Conservation (phyloP, 805 yeast genomes). For the Candida loeiensis region DNA sequence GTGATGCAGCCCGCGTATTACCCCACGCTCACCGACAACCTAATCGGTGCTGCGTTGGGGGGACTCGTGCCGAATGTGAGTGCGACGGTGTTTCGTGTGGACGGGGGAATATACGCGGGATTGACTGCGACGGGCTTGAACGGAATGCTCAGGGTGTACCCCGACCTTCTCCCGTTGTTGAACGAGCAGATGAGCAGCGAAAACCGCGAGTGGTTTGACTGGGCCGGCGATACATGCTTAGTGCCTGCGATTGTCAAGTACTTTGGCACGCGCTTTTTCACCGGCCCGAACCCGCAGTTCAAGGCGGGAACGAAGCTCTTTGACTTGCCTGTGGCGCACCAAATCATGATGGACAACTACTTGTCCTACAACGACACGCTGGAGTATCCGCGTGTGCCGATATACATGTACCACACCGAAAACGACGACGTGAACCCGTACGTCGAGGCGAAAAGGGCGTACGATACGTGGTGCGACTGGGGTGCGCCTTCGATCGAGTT, state of each 20-base stretch:
- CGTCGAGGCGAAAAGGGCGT: slow-evolving; percentile 6
- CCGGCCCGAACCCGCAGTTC: slow-evolving; percentile 13
- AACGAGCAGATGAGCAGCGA: background rate
- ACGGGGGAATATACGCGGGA: slow-evolving; percentile 27
- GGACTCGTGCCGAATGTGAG: slow-evolving; percentile 36
- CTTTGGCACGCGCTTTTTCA: slow-evolving; percentile 6
- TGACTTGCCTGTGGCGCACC: slow-evolving; percentile 9
- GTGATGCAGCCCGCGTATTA: slow-evolving; percentile 35
- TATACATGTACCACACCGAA: slow-evolving; percentile 12
- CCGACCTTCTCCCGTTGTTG: slow-evolving; percentile 14
- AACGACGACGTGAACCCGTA: slow-evolving; percentile 13
- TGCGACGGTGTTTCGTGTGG: slow-evolving; percentile 21
- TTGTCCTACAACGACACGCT: slow-evolving; percentile 24
- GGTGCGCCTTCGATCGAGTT: slow-evolving; percentile 11
- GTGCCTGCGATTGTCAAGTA: background rate
- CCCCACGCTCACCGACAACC: slow-evolving; percentile 22
- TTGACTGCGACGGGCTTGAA: slow-evolving; percentile 25
- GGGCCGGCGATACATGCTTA: background rate
- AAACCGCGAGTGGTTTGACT: background rate
- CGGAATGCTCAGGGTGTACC: slow-evolving; percentile 33
- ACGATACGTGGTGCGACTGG: slow-evolving; percentile 12
- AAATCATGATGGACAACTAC: too few relatives aligned
- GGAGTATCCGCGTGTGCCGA: slow-evolving; percentile 14
- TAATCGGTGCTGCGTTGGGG: slow-evolving; percentile 34
- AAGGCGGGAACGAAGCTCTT: slow-evolving; percentile 18